These are phyloP conservation scores for Gossypium arboreum DNA, from an alignment of 345 rosid species.

Conservation along the genomic window DNA sequence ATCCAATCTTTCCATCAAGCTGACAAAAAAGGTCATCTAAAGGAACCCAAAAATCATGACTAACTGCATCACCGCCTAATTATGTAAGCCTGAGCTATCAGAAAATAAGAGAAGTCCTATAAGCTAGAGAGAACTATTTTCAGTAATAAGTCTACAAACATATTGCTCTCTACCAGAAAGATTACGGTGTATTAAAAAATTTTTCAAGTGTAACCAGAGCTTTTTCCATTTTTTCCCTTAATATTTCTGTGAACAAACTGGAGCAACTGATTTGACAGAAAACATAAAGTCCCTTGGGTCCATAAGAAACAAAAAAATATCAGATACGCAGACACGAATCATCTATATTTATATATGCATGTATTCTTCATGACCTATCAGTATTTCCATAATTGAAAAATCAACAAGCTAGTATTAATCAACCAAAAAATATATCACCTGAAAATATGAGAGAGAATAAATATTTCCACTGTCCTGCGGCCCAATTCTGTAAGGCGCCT, in stretches of 20 bases:
- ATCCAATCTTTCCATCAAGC: conserved; percentile 8
- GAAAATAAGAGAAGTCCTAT: background rate
- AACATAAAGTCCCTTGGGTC: too few species aligned
- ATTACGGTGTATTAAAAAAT: background rate
- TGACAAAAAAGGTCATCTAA: background rate
- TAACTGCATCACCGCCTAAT: background rate
- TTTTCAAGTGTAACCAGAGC: background rate
- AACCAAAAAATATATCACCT: conserved; percentile 41
- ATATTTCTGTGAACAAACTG: too few species aligned
- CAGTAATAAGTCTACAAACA: too few species aligned
- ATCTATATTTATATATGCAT: background rate
- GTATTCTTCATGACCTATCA: background rate
- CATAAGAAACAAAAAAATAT: background rate
- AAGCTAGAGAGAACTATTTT: background rate
- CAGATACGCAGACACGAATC: background rate
- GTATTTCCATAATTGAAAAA: background rate
- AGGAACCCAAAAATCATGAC: background rate
- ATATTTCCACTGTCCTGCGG: conserved; percentile 84
- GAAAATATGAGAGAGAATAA: conserved; percentile 87
- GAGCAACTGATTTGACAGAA: too few species aligned
- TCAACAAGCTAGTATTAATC: background rate
- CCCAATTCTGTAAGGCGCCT: conserved; percentile 90
- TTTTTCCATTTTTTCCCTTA: too few species aligned
- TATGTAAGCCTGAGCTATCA: background rate
- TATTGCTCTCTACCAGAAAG: too few species aligned